Evolutionary conservation across 1,139 yeast species (phyloP), one percentile per base, ranked within the genome.

Genomic region (Kurtzmaniella quercitrusa): DNA sequence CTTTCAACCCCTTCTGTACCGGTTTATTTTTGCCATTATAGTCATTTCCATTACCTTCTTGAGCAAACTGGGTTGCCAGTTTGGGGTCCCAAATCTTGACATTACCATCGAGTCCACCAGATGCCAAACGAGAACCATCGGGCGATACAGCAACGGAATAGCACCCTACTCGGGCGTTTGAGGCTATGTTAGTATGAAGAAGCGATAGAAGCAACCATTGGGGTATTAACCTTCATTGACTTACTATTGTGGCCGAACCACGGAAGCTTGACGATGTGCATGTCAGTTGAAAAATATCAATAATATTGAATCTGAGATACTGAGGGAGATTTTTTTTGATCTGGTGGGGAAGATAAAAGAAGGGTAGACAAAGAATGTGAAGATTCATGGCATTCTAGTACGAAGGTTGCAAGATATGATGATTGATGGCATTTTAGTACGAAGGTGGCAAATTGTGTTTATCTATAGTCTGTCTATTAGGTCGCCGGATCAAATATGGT

Each of bases 51-150:
- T n/a, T n/a, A n/a, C n/a, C 41, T 4, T 45, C 41, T 2, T 19
- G 8, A 8, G 50, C 40, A 53, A 63, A 70, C 38, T 66, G 65
- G 25, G 69, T 58, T 12, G 85, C 70, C 10, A 85, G 76, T 2
- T 76, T 76, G 9, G 87, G 76, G 16, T 89, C 85, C 98, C 98
- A 93, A 41, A 93, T 85, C 49, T 91, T 78, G 42, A 93, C 89
- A 56, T 88, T 89, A 2, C 98, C 96, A 63, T 93, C 98, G 45
- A 91, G 70, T 1, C 98, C 98, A 14, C 98, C 98, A 1, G 97
- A 84, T 1, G 97, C 98, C 38, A 93, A 63, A 46, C 96, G 68
- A 37, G 81, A 65, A 2, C 96, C 96, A 63, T 89, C 95, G 0
- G 87, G 78, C 49, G 87, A 85, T 11, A 88, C 83, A 43, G 83